These are phyloP conservation scores for Pilaira anomala DNA, from an alignment of 192 early-diverging fungal genomes.

Conservation along the genomic window DNA sequence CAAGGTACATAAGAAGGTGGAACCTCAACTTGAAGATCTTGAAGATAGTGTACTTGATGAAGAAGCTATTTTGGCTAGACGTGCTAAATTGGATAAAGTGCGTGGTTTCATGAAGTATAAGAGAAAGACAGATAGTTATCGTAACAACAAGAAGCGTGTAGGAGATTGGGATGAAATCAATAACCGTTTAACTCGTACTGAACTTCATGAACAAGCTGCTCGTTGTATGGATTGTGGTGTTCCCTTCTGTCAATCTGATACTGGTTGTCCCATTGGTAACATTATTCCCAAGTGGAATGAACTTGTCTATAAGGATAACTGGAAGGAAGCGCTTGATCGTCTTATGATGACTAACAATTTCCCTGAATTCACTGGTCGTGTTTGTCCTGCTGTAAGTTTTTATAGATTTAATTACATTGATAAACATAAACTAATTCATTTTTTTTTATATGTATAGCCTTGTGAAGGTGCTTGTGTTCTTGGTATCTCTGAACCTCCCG, in stretches of 20 bases:
- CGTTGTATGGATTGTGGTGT: conserved; percentile 99
- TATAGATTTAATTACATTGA: not conserved
- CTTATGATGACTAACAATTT: conserved; percentile 98
- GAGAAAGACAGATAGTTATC: conserved; percentile 83
- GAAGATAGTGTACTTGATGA: conserved; percentile 87
- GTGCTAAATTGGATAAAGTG: conserved; percentile 83
- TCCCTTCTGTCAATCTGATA: conserved; percentile 98
- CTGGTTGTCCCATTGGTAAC: conserved; percentile 98
- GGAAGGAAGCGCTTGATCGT: conserved; percentile 91
- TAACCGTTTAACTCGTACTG: conserved; percentile 70
- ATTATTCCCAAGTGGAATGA: conserved; percentile 99
- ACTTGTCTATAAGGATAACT: conserved; percentile 92
- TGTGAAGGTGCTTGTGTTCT: conserved; percentile 96
- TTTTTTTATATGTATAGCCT: conserved; percentile 25
- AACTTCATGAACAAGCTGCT: conserved; percentile 91
- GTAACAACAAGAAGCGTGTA: conserved; percentile 74
- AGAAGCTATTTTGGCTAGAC: conserved; percentile 64
- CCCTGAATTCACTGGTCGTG: conserved; percentile 98
- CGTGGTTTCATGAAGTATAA: conserved; percentile 94
- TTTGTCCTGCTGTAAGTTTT: conserved; percentile 75
- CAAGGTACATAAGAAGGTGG: conserved; percentile 34
- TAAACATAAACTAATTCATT: not conserved
- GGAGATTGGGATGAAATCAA: conserved; percentile 96
- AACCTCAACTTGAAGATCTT: conserved; percentile 78
- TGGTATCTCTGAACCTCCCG: conserved; percentile 93